These are phyloP conservation scores for Blastobotrys aristatus DNA, from an alignment of 1,139 yeast species.

Conservation along the genomic window DNA sequence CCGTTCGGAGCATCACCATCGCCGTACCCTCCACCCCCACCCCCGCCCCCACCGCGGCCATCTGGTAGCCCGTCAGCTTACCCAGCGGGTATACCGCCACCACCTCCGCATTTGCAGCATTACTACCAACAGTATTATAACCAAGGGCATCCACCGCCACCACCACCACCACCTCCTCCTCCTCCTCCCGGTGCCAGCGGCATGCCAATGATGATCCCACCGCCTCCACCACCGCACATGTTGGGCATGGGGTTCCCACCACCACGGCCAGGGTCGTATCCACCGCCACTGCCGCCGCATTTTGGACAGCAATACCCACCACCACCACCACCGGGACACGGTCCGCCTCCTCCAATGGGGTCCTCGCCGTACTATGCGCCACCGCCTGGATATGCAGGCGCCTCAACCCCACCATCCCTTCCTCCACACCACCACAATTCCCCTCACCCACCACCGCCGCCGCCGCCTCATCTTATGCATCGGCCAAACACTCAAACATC, in stretches of 20 bases:
- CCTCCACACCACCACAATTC: not conserved
- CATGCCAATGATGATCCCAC: not conserved
- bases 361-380: not conserved
- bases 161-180: not conserved
- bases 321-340: slow-evolving; percentile 1
- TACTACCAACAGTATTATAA: not conserved
- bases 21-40: not conserved
- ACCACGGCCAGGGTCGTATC: not conserved
- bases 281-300: slow-evolving; percentile 10
- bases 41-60: not conserved
- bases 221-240: slow-evolving; percentile 1
- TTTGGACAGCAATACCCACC: not conserved
- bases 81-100: no score
- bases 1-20: not conserved
- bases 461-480: not conserved
- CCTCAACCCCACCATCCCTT: slow-evolving; percentile 5
- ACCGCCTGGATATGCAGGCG: not conserved
- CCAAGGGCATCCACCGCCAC: not conserved
- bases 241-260: slow-evolving; percentile 1
- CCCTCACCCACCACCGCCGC: slow-evolving; percentile 7
- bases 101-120: not conserved
- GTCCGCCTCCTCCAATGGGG: not conserved
- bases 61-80: not conserved
- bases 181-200: not conserved
- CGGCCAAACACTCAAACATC: not conserved